Percentiles rank a stretch among this genome's conserved stretches.
Conservation (phyloP, 805 yeast genomes). For the Candida qinlingensis region DNA sequence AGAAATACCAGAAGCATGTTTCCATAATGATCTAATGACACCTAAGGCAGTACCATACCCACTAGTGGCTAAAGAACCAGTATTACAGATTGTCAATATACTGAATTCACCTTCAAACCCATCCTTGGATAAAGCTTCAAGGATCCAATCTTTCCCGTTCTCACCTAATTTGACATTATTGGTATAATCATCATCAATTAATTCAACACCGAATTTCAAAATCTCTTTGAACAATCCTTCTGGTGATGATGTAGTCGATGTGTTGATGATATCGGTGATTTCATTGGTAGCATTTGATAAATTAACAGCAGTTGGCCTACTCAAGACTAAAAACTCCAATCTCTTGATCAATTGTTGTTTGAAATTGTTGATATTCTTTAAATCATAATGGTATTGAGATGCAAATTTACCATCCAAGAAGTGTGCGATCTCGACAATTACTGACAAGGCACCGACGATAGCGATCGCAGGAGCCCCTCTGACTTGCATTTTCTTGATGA, state of each 20-base stretch:
- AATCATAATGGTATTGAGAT: slow-evolving; percentile 29
- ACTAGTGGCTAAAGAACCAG: slow-evolving; percentile 95
- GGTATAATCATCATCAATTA: slow-evolving; percentile 72
- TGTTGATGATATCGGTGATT: slow-evolving; percentile 28
- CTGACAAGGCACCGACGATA: slow-evolving; percentile 82
- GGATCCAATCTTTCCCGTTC: slow-evolving; percentile 71
- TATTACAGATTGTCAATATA: slow-evolving; percentile 88
- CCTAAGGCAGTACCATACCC: slow-evolving; percentile 98
- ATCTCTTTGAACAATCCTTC: slow-evolving; percentile 30
- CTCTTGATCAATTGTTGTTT: slow-evolving; percentile 37
- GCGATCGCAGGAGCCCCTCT: slow-evolving; percentile 99
- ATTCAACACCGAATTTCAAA: slow-evolving; percentile 40
- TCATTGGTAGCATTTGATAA: slow-evolving; percentile 60
- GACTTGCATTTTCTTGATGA: slow-evolving; percentile 88
- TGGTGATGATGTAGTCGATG: slow-evolving; percentile 23
- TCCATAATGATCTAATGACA: slow-evolving; percentile 70
- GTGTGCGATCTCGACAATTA: slow-evolving; percentile 62
- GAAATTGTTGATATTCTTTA: slow-evolving; percentile 27
- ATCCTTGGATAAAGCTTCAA: slow-evolving; percentile 38
- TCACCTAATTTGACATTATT: slow-evolving; percentile 77
- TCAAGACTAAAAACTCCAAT: slow-evolving; percentile 61
- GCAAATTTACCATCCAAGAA: slow-evolving; percentile 24
- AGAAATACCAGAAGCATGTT: slow-evolving; percentile 27
- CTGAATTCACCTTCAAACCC: slow-evolving; percentile 62
- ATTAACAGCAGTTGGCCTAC: slow-evolving; percentile 96